Conservation (phyloP, 2,329 filamentous ascomycete genomes). For the Xylariaceae sp. region DNA sequence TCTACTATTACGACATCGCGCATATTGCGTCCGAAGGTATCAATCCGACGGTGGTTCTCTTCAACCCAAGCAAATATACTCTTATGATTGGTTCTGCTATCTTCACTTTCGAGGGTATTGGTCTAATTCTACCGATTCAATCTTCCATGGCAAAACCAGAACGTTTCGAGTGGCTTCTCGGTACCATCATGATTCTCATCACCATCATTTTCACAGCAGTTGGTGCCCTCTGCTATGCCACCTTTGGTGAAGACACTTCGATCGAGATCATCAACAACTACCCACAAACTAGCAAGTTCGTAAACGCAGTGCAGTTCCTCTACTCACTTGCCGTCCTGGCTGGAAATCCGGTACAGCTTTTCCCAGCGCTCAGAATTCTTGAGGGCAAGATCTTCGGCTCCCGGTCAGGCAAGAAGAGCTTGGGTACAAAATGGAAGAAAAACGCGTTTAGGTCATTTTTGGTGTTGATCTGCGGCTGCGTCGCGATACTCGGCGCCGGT, state of each 20-base stretch:
- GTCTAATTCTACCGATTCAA: conserved; percentile 77
- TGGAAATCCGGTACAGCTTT: conserved; percentile 76
- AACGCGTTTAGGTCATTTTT: conserved; percentile 67
- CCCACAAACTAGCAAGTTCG: conserved; percentile 71
- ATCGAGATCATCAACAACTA: conserved; percentile 81
- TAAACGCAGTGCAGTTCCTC: conserved; percentile 77
- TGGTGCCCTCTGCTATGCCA: conserved; percentile 75
- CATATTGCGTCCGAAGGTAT: conserved; percentile 62
- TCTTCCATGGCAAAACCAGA: conserved; percentile 75
- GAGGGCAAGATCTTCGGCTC: conserved; percentile 72
- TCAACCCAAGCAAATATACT: conserved; percentile 73
- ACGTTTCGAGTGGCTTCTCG: conserved; percentile 69
- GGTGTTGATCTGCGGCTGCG: conserved; percentile 62
- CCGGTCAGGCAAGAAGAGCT: conserved; percentile 69
- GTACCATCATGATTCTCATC: conserved; percentile 73
- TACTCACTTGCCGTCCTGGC: conserved; percentile 77
- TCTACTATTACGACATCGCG: conserved; percentile 73
- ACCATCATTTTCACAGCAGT: conserved; percentile 75
- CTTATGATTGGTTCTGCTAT: conserved; percentile 76
- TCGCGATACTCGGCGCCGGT: conserved; percentile 68
- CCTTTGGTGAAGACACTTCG: conserved; percentile 70
- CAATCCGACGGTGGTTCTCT: conserved; percentile 66
- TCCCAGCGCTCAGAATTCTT: conserved; percentile 74
- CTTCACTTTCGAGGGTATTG: conserved; percentile 81
- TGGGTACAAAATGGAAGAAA: conserved; percentile 76